A percentile compares a stretch with the other conserved stretches of the same genome.
Conservation (phyloP, 73 alveolate species). For the Vitrella brassicaformis region DNA sequence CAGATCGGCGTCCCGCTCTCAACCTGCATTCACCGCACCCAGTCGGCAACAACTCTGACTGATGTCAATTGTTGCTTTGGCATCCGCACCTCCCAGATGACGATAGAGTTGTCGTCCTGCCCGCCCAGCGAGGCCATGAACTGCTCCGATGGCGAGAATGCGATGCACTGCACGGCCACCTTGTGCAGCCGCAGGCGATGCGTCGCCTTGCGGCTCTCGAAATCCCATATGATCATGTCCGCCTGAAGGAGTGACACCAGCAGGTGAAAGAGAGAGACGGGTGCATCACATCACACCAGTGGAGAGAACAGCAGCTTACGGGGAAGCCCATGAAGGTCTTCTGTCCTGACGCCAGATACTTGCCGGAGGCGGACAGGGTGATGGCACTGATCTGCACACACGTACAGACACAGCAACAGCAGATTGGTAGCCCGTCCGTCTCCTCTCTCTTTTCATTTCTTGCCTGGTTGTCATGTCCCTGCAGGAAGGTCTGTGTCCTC, state of each 20-base stretch:
- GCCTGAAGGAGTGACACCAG: constrained; percentile 48
- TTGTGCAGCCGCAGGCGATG: constrained; percentile 84
- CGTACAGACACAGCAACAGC: too few relatives aligned
- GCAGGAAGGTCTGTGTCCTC: constrained; percentile 38
- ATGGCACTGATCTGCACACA: background rate
- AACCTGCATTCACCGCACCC: constrained; percentile 4
- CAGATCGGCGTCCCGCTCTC: constrained; percentile 73
- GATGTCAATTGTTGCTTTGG: background rate
- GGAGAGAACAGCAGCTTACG: background rate
- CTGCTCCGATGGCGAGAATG: background rate
- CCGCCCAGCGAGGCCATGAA: constrained; percentile 91
- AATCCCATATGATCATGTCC: constrained; percentile 89
- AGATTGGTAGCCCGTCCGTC: too few relatives aligned
- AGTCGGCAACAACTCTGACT: background rate
- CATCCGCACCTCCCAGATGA: constrained; percentile 60
- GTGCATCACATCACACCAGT: background rate
- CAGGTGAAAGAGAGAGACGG: background rate
- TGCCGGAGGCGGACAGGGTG: constrained; percentile 8
- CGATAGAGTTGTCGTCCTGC: constrained; percentile 74
- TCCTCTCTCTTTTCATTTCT: too few relatives aligned
- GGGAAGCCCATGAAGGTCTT: constrained; percentile 32
- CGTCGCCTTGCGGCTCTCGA: constrained; percentile 65
- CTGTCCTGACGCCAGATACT: constrained; percentile 13
- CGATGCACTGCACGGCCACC: constrained; percentile 5
- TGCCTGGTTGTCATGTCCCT: constrained; percentile 75